Base-by-base conservation (phyloP, 164 flowering plant species). In the Aristolochia californica region DNA sequence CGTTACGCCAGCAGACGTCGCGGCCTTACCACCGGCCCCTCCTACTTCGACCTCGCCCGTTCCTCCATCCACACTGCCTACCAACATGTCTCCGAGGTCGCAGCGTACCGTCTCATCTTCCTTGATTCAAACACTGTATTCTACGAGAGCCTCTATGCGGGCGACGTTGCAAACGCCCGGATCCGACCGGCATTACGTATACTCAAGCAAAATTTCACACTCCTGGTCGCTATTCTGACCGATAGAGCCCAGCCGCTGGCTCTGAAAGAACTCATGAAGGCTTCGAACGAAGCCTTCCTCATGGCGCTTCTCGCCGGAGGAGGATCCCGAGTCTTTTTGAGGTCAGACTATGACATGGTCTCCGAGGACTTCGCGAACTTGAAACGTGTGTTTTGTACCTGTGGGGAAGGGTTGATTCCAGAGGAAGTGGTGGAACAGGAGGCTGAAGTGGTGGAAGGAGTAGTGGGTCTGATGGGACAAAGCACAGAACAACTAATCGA, bases 261-360 rank as follows among this genome's bases (percentile, higher is more conserved):
- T 0, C 63, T 86, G 21, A 87, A 74, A 53, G 93, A 87, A 62
- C 85, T 94, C 8, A 82, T 88, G 90, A 84, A 71, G 64, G 97
- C 97, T 16, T 70, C 90, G 0, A 87, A 84, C 55, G 99, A 94
- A 66, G 85, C 87, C 12, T 89, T 57, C 73, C 80, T 90, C 9
- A 87, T 77, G 90, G 93, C 85, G 48, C 59, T 94, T 66, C 82
- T 94, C 28, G 99, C 99, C 0, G 99, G 99, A 13, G 99, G 99
- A 13, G 48, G 65, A 47, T 47, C 73, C 17, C 61, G 99, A 26
- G 60, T 68, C 0, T 90, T 87, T 57, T 28, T 55, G 5, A 59
- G 79, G 66, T 11, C 75, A 5, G 97, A 94, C 55, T 80, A 85
- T n/a, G 77, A 65, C 56, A 76, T 83, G 81, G 71, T 94, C 16